Evolutionary conservation across 2,329 filamentous ascomycete genomes (phyloP), one percentile per base, ranked within the genome.

Genomic region (Thyridium curvatum): DNA sequence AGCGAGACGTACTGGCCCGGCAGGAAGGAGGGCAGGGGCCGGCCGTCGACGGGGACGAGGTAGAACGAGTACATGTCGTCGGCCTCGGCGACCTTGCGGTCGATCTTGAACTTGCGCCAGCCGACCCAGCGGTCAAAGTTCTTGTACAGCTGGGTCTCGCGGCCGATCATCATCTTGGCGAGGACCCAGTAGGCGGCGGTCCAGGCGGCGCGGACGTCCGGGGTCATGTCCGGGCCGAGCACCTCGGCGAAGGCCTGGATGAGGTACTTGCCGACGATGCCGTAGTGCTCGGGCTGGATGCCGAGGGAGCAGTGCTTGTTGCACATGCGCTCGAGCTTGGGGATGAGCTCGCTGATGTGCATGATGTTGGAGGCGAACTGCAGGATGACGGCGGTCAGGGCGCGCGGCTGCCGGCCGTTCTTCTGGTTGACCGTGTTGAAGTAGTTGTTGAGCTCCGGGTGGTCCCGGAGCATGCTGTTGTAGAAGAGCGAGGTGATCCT

Each of bases 1-100:
- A 87, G 61, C 1, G 80, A 83, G 43, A 86, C 71, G 53, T 87
- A 89, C 59, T 89, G 84, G 29, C 85, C 85, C 0, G 84, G 82
- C 41, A 73, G 66, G 65, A 77, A 89, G 0, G 53, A 33, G 0
- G 83, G 82, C 31, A 89, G 64, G n/a, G 66, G 64, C 45, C 71
- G 59, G 30, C 67, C 69, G 45, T 86, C 80, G 14, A 30, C 65
- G 0, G 84, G 83, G 37, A 72, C 68, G 12, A 88, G 71, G 51
- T 84, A 80, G 57, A 87, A 86, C 0, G 81, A 85, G 32, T 73
- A 81, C 45, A 88, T 82, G 45, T 83, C 76, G 3, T 79, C 74
- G 2, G 77, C 73, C 58, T 89, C 84, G 39, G 68, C 65, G 33
- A 80, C 72, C 59, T 85, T 86, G 40, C 73, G 64, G 35, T 67